Conservation (phyloP, 768 basidiomycete species). For the Auricularia heimuer region DNA sequence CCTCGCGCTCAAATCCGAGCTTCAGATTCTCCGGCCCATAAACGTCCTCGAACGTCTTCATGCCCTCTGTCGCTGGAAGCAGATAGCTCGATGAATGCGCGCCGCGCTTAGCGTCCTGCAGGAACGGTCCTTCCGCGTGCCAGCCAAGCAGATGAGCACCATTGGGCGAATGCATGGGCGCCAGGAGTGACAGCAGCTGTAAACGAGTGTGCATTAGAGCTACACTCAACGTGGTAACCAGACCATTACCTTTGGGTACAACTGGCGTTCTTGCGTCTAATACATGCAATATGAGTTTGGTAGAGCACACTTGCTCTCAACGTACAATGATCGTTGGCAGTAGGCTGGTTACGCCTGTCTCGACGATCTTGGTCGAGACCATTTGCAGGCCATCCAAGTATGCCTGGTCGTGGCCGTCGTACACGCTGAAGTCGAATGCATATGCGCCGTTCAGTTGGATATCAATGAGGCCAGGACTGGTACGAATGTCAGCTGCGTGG, state of each 20-base stretch:
- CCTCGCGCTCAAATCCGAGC: slow-evolving; percentile 12
- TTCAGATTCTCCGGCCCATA: slow-evolving; percentile 60
- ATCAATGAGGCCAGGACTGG: slow-evolving; percentile 77
- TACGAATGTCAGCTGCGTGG: slow-evolving; percentile 2
- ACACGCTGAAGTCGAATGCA: slow-evolving; percentile 80
- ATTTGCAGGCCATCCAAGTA: slow-evolving; percentile 60
- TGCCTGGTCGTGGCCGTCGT: slow-evolving; percentile 55
- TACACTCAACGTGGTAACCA: background rate
- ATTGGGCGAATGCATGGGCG: background rate
- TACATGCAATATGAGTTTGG: background rate
- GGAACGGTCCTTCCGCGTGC: slow-evolving; percentile 88
- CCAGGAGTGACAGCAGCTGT: slow-evolving; percentile 2
- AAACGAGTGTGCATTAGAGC: background rate
- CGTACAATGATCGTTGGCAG: slow-evolving; percentile 66
- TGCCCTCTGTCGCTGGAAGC: slow-evolving; percentile 49
- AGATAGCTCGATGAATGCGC: slow-evolving; percentile 68
- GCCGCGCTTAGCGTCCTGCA: slow-evolving; percentile 72
- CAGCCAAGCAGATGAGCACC: slow-evolving; percentile 77
- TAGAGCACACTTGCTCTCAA: background rate
- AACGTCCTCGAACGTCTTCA: slow-evolving; percentile 58
- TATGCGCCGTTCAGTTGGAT: slow-evolving; percentile 88
- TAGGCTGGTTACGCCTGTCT: slow-evolving; percentile 77
- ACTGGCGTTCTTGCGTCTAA: background rate
- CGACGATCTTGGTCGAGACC: slow-evolving; percentile 67
- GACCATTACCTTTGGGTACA: background rate